Conservation (phyloP, 2,329 filamentous ascomycete genomes). For the Peltaster fructicola region DNA sequence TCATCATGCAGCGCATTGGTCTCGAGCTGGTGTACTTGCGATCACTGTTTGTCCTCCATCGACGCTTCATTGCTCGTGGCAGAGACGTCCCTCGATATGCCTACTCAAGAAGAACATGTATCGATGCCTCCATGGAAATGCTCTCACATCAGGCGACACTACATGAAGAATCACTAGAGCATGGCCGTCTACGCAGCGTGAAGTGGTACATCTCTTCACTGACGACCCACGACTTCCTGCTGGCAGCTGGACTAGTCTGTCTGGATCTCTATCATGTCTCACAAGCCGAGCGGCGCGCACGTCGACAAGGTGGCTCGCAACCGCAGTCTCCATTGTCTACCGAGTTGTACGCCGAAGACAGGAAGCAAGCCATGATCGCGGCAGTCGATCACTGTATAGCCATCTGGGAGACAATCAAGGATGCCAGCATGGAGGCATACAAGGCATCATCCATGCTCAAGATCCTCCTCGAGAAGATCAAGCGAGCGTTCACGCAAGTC, state of each 20-base stretch:
- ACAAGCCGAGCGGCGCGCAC: slow-evolving; percentile 22
- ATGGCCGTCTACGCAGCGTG: slow-evolving; percentile 53
- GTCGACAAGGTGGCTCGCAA: slow-evolving; percentile 5
- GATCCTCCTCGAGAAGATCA: slow-evolving; percentile 69
- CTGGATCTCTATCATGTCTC: slow-evolving; percentile 63
- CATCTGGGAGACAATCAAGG: slow-evolving; percentile 66
- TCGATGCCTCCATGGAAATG: slow-evolving; percentile 72
- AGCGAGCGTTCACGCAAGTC: slow-evolving; percentile 15
- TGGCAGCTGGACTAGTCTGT: slow-evolving; percentile 70
- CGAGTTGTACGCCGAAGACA: slow-evolving; percentile 26
- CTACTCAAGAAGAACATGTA: slow-evolving; percentile 66
- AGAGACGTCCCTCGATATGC: slow-evolving; percentile 64
- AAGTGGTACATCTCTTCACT: slow-evolving; percentile 66
- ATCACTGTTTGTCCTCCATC: slow-evolving; percentile 73
- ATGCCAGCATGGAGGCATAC: slow-evolving; percentile 72
- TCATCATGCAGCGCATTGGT: slow-evolving; percentile 68
- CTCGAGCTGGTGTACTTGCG: slow-evolving; percentile 78
- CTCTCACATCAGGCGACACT: slow-evolving; percentile 61
- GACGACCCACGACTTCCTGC: slow-evolving; percentile 67
- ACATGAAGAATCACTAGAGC: slow-evolving; percentile 53
- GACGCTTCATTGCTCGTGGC: slow-evolving; percentile 67
- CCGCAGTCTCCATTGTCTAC: slow-evolving; percentile 9
- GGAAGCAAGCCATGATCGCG: slow-evolving; percentile 54
- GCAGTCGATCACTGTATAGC: slow-evolving; percentile 53
- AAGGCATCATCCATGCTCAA: slow-evolving; percentile 70